These are phyloP conservation scores for Bryum argenteum DNA, from an alignment of 225 moss, liverwort and hornwort species.

Conservation along the genomic window DNA sequence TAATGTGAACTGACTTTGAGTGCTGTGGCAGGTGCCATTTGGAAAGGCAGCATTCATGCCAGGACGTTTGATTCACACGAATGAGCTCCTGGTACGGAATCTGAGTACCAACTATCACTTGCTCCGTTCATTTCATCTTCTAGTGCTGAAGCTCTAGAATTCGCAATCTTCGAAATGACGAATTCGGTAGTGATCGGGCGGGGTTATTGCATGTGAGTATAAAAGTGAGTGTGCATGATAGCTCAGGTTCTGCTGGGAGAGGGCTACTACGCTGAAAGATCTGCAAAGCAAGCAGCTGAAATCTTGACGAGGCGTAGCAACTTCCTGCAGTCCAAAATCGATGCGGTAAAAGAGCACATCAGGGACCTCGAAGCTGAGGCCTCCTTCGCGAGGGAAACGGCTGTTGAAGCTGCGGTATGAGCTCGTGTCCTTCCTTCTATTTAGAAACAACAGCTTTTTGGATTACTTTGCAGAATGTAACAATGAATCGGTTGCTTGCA, in stretches of 20 bases:
- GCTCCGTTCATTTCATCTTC: not conserved
- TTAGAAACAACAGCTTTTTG: not conserved
- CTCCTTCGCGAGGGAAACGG: constrained; percentile 72
- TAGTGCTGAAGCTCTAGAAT: not conserved
- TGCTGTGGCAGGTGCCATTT: constrained; percentile 75
- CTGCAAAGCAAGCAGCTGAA: constrained; percentile 90
- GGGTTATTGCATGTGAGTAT: constrained; percentile 2
- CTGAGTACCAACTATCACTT: constrained; percentile 22
- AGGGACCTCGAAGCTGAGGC: constrained; percentile 85
- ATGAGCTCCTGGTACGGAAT: constrained; percentile 83
- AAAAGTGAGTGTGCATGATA: constrained; percentile 54
- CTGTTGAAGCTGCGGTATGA: constrained; percentile 83
- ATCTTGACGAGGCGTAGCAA: constrained; percentile 70
- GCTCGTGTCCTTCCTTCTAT: not conserved
- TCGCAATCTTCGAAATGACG: too few species aligned
- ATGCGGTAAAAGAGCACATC: constrained; percentile 58
- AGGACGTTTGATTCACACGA: constrained; percentile 91
- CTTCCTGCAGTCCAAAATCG: constrained; percentile 58
- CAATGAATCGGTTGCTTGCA: constrained; percentile 11
- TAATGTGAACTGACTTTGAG: not conserved
- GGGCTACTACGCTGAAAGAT: constrained; percentile 86
- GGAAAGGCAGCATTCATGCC: constrained; percentile 96
- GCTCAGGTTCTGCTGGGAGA: constrained; percentile 99
- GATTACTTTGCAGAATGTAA: not conserved
- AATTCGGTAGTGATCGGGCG: not conserved